Evolutionary conservation across 2,329 filamentous ascomycete species (phyloP).

Genomic region (Gnomoniopsis sp.): DNA sequence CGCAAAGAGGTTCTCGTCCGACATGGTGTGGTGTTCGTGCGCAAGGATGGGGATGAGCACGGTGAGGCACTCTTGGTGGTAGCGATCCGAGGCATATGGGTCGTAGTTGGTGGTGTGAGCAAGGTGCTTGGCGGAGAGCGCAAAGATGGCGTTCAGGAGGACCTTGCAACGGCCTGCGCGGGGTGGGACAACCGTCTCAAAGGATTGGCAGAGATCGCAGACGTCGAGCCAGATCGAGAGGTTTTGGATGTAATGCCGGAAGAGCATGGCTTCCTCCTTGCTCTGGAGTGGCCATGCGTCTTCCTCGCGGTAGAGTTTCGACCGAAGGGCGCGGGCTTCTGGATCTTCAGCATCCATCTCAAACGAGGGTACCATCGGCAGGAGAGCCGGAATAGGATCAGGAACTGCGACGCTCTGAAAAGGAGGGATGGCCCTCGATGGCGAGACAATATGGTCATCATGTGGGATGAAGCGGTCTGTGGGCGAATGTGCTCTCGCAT

Average conservation of each 20-base stretch:
- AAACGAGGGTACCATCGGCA: conserved; percentile 6
- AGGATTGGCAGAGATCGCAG: conserved; percentile 41
- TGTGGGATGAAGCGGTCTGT: conserved; percentile 28
- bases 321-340: conserved; percentile 9
- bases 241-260: conserved; percentile 31
- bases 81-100: conserved; percentile 45
- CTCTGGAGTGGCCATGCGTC: conserved; percentile 27
- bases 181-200: conserved; percentile 51
- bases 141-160: conserved; percentile 55
- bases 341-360: conserved; percentile 12
- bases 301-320: conserved; percentile 22
- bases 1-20: conserved; percentile 50
- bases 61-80: conserved; percentile 51
- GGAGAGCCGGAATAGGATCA: conserved; percentile 2
- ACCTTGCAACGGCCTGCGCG: conserved; percentile 47
- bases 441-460: conserved; percentile 19
- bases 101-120: conserved; percentile 46
- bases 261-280: conserved; percentile 26
- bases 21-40: conserved; percentile 32
- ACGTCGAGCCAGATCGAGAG: conserved; percentile 39
- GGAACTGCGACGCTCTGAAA: conserved; percentile 9
- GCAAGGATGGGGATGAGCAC: conserved; percentile 45
- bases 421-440: conserved; percentile 1
- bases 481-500: conserved; percentile 21
- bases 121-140: conserved; percentile 52